phyloP scores from a whole-genome alignment of 1,139 yeast genomes.

The Nakaseomyces kungkrabaensis region DNA sequence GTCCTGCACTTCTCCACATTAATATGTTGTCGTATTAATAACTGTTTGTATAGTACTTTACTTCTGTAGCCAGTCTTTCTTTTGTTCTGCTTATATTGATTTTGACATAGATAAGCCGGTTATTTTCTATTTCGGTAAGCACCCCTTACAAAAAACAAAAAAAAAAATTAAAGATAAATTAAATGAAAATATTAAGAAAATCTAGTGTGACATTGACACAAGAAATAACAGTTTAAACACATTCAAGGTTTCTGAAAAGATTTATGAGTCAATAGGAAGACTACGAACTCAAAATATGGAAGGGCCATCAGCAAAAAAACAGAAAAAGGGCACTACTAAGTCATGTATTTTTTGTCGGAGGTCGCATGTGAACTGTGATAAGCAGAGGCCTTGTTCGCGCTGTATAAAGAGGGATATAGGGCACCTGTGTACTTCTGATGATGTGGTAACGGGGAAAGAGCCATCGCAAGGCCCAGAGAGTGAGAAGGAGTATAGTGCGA shows the following conservation, averaged over 20 bases:
- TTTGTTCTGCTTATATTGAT: too few species aligned
- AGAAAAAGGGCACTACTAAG: conserved; percentile 10
- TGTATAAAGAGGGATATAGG: conserved; percentile 85
- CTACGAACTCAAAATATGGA: background rate
- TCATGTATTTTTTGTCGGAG: conserved; percentile 92
- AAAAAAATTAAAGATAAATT: too few species aligned
- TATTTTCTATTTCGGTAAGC: too few species aligned
- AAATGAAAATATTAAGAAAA: too few species aligned
- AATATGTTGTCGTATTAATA: too few species aligned
- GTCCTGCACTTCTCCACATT: background rate
- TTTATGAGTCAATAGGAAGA: too few species aligned
- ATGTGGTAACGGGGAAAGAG: background rate
- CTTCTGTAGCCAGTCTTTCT: too few species aligned
- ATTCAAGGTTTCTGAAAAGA: too few species aligned
- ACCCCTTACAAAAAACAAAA: background rate
- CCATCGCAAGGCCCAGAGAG: background rate
- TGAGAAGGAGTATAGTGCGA: background rate
- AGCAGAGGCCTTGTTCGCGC: conserved; percentile 73
- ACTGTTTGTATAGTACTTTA: too few species aligned
- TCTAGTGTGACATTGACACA: too few species aligned
- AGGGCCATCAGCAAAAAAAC: background rate
- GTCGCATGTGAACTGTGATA: conserved; percentile 92
- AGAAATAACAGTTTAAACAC: background rate
- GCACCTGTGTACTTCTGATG: conserved; percentile 76
- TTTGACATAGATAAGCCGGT: too few species aligned